Evolutionary conservation across 495 filamentous ascomycete species (phyloP).

Genomic region (Tuber indicum): DNA sequence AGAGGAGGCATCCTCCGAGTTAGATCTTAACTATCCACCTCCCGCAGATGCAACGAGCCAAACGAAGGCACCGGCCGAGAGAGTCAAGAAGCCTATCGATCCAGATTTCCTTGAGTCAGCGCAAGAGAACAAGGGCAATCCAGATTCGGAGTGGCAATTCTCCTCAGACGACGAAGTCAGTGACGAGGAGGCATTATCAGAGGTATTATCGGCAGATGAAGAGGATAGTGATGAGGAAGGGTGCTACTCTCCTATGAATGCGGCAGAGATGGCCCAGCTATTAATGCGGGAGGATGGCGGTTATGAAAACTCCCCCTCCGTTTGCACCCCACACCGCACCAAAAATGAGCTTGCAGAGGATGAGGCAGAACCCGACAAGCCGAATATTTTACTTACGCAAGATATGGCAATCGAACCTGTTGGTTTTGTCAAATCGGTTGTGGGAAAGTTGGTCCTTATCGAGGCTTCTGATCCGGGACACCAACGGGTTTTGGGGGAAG

Average conservation of each 20-base stretch:
- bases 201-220: constrained; percentile 45
- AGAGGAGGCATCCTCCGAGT: background rate
- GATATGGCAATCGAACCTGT: constrained; percentile 69
- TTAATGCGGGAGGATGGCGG: constrained; percentile 68
- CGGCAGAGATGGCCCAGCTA: constrained; percentile 70
- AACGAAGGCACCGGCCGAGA: background rate
- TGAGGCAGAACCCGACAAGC: constrained; percentile 54
- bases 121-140: constrained; percentile 51
- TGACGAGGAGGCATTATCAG: constrained; percentile 43
- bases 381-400: constrained; percentile 63
- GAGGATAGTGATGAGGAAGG: constrained; percentile 56
- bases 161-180: constrained; percentile 6
- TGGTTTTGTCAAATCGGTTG: constrained; percentile 62
- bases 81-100: constrained; percentile 19
- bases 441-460: constrained; percentile 71
- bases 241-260: constrained; percentile 61
- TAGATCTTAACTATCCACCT: background rate
- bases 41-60: background rate
- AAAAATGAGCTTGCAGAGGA: constrained; percentile 68
- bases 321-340: constrained; percentile 52
- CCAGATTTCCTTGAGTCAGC: constrained; percentile 44
- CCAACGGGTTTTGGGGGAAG: constrained; percentile 71
- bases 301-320: constrained; percentile 59
- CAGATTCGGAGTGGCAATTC: constrained; percentile 55
- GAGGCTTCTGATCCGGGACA: constrained; percentile 72